phyloP scores from a whole-genome alignment of 106 monocot species.

The Acorus gramineus region DNA sequence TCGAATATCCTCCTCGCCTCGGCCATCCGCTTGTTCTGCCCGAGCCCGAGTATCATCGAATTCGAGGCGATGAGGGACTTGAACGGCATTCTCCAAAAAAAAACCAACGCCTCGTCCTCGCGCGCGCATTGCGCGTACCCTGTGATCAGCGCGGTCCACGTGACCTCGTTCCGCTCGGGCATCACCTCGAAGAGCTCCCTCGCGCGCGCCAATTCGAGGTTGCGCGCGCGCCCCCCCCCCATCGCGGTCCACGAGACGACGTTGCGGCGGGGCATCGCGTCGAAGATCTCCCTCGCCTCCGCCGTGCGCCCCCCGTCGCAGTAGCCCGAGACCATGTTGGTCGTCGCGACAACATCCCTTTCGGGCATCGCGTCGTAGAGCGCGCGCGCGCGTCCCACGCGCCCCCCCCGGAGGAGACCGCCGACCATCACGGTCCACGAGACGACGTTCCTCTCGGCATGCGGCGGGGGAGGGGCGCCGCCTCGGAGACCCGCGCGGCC shows the following conservation, averaged over 20 bases:
- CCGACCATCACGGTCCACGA: slow-evolving; percentile 76
- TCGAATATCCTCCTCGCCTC: slow-evolving; percentile 46
- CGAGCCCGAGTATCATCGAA: slow-evolving; percentile 68
- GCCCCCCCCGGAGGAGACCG: slow-evolving; percentile 34
- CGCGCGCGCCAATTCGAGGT: slow-evolving; percentile 47
- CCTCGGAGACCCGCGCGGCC: slow-evolving; percentile 28
- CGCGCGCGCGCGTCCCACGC: slow-evolving; percentile 44
- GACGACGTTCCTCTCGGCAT: slow-evolving; percentile 71
- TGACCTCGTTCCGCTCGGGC: slow-evolving; percentile 77
- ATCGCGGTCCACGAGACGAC: slow-evolving; percentile 81
- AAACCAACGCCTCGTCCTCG: slow-evolving; percentile 31
- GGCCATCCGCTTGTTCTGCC: slow-evolving; percentile 37
- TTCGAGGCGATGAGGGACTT: slow-evolving; percentile 42
- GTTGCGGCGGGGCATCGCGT: slow-evolving; percentile 57
- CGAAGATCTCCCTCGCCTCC: slow-evolving; percentile 63
- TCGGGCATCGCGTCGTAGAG: slow-evolving; percentile 63
- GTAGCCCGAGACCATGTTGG: slow-evolving; percentile 61
- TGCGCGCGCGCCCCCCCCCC: slow-evolving; percentile 56
- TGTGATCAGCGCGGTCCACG: slow-evolving; percentile 83
- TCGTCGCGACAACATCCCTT: slow-evolving; percentile 58
- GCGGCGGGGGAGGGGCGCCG: slow-evolving; percentile 33
- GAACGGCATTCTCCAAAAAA: slow-evolving; percentile 45
- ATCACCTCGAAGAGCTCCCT: slow-evolving; percentile 88
- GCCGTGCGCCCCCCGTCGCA: slow-evolving; percentile 36
- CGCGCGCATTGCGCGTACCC: slow-evolving; percentile 56